Base-by-base conservation (phyloP, 75 land plant genomes). In the Picea sitchensis region DNA sequence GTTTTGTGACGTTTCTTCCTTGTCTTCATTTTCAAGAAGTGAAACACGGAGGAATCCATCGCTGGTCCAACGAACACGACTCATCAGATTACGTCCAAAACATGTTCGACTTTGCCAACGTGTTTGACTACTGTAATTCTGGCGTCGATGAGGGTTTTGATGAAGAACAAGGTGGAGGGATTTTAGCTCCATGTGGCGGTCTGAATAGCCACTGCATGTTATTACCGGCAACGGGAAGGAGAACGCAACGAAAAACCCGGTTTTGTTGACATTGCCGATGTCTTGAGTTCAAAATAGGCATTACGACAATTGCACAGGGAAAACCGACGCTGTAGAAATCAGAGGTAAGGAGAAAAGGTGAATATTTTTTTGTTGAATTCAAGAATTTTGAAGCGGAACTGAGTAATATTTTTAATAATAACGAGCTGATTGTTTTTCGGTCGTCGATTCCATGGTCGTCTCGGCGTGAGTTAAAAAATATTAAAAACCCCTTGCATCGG, bases 81-180 rank as follows among this genome's bases (percentile, higher is more conserved):
- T n/a, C n/a, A n/a, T n/a, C n/a, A 20, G 58, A 67, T 6, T 83
- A 83, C 82, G 79, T 77, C 26, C 69, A 82, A 26, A 72, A 64
- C 5, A 58, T 90, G 21, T 77, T 84, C 34, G 83, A 86, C 14
- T 86, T 86, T 1, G 79, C 88, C 5, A 60, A 84, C n/a, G 79
- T 83, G 44, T 85, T 90, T 20, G 88, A 86, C 68, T 79, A 84
- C 44, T 86, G 80, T 13, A 74, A 13, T 0, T 21, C 77, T 30
- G 80, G 69, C 62, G 64, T 26, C 30, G 80, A 58, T 41, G 87
- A 81, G n/a, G 11, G 13, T 59, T 8, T 14, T 8, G 60, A 59
- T 8, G 8, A 14, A 59, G 21, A 80, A 65, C 61, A 81, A 65
- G 61, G 73, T 80, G 36, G 83, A 84, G n/a, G 23, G 41, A 82